These are phyloP conservation scores for Cyclocybe cylindracea DNA, from an alignment of 768 basidiomycete genomes.

Conservation along the genomic window DNA sequence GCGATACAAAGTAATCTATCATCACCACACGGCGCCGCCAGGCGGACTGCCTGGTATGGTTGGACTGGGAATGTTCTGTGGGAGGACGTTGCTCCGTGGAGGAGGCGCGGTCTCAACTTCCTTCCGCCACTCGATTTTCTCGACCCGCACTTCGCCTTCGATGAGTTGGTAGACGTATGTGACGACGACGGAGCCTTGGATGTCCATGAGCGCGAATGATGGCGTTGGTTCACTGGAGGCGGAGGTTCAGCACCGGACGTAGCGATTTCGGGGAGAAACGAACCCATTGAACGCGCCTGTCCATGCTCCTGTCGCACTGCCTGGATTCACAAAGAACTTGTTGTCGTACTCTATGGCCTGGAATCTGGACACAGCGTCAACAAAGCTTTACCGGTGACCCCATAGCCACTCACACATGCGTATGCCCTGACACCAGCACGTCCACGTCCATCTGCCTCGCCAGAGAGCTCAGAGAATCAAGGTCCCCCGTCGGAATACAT, in stretches of 20 bases:
- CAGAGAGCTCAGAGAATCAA: constrained; percentile 85
- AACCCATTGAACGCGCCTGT: constrained; percentile 72
- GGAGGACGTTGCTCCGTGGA: constrained; percentile 45
- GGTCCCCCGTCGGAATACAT: constrained; percentile 87
- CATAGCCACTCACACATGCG: constrained; percentile 72
- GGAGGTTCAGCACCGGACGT: constrained; percentile 2
- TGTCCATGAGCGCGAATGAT: constrained; percentile 96
- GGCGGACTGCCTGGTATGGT: constrained; percentile 22
- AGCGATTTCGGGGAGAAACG: constrained; percentile 15
- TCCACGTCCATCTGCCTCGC: constrained; percentile 98
- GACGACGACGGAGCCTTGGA: constrained; percentile 95
- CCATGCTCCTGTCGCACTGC: constrained; percentile 95
- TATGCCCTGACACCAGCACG: constrained; percentile 90
- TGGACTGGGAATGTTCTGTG: constrained; percentile 52
- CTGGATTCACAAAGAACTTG: constrained; percentile 95
- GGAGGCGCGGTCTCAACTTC: constrained; percentile 44
- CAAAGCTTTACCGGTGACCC: not conserved
- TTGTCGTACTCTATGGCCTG: constrained; percentile 91
- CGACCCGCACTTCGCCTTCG: constrained; percentile 90
- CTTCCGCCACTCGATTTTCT: constrained; percentile 85
- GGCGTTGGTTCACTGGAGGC: constrained; percentile 77
- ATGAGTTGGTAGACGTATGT: constrained; percentile 97
- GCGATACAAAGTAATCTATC: not conserved
- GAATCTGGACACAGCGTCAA: constrained; percentile 53
- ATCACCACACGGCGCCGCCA: constrained; percentile 24